These are phyloP conservation scores for Acanthamoeba rhysodes DNA, from an alignment of 208 protist species.

Conservation along the genomic window DNA sequence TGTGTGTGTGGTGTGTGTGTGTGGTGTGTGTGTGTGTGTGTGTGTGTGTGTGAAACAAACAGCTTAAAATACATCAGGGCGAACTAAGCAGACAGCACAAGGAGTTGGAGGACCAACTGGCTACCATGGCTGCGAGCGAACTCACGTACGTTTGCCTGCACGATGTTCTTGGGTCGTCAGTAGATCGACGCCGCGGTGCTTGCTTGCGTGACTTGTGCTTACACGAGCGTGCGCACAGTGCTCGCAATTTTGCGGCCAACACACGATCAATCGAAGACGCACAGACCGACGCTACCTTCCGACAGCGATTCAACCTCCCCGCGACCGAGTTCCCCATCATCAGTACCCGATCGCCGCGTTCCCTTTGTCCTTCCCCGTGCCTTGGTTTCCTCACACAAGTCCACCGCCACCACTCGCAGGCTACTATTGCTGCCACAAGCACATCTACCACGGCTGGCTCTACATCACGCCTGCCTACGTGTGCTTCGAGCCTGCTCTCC, in stretches of 20 bases:
- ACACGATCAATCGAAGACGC: conserved; percentile 33
- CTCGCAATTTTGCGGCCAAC: conserved; percentile 61
- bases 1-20: too few relatives aligned
- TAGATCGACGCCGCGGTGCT: background rate
- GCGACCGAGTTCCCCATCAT: conserved; percentile 16
- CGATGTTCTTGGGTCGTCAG: background rate
- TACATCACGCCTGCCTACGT: conserved; percentile 52
- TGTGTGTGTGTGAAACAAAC: background rate
- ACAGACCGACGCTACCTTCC: conserved; percentile 7
- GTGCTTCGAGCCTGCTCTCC: conserved; percentile 43
- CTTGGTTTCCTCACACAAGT: background rate
- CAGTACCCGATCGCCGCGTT: background rate
- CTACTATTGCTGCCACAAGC: conserved; percentile 63
- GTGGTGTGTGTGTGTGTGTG: too few relatives aligned
- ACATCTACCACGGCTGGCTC: conserved; percentile 65
- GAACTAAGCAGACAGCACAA: background rate
- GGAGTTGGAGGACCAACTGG: background rate
- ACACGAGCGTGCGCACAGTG: background rate
- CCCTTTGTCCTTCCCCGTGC: background rate
- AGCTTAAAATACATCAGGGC: background rate
- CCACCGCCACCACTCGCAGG: background rate
- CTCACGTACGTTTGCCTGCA: background rate
- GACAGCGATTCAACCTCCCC: conserved; percentile 45
- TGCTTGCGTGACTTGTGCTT: background rate
- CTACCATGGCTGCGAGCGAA: background rate